phyloP scores from a whole-genome alignment of 1,284 basidiomycete species.

The Vanrija sp. region DNA sequence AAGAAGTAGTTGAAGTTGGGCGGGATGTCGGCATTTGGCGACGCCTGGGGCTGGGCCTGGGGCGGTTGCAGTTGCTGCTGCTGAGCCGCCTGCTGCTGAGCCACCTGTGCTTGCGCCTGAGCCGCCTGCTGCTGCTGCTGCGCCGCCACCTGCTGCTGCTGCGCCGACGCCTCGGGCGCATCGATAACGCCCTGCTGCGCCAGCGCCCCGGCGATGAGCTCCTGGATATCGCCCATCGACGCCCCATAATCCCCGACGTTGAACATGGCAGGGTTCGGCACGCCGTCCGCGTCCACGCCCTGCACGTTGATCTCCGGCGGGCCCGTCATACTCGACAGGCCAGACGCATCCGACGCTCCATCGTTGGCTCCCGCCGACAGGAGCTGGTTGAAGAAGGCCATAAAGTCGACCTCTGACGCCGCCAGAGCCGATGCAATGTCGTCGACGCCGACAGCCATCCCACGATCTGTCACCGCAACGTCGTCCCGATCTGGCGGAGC shows the following conservation, averaged over 20 bases:
- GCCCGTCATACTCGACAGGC: not conserved
- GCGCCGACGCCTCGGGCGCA: not conserved
- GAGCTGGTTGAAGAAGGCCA: slow-evolving; percentile 24
- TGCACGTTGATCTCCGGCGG: too few relatives aligned
- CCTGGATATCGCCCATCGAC: slow-evolving; percentile 16
- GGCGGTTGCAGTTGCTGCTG: slow-evolving; percentile 1
- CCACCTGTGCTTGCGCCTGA: not conserved
- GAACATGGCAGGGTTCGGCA: too few relatives aligned
- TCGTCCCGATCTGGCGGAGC: not conserved
- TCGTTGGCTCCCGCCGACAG: not conserved
- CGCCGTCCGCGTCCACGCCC: too few relatives aligned
- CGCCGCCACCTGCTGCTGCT: not conserved
- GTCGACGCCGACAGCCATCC: slow-evolving; percentile 16
- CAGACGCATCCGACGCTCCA: not conserved
- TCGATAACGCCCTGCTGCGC: slow-evolving; percentile 14
- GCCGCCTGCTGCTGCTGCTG: not conserved
- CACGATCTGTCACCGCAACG: not conserved
- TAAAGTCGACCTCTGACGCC: slow-evolving; percentile 21
- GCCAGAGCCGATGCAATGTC: slow-evolving; percentile 15
- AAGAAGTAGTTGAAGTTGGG: not conserved
- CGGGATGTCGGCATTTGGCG: not conserved
- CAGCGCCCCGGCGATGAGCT: slow-evolving; percentile 13
- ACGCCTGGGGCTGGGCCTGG: not conserved
- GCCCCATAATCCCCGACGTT: not conserved
- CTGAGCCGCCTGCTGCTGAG: not conserved